Evolutionary conservation across 176 grass and related monocot genomes (phyloP).

Genomic region (Avena eriantha): DNA sequence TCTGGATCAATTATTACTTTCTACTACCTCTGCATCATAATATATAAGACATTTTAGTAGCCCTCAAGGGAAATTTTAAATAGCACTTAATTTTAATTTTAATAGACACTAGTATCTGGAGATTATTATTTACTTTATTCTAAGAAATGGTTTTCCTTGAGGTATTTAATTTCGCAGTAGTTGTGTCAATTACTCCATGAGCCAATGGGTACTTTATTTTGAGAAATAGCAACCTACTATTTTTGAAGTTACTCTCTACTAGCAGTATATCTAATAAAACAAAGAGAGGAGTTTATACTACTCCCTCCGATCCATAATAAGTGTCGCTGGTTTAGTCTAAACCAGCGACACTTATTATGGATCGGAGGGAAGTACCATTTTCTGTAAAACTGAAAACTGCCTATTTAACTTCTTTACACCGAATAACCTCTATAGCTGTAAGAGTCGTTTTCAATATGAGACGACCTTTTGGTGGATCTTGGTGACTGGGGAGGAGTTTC

Average conservation of each 20-base stretch:
- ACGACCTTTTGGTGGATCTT: constrained; percentile 54
- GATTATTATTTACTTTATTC: constrained; percentile 16
- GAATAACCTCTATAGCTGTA: constrained; percentile 15
- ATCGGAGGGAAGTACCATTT: constrained; percentile 5
- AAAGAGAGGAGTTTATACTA: neutral
- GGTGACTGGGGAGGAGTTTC: constrained; percentile 78
- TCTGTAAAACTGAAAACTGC: constrained; percentile 23
- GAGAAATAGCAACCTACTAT: constrained; percentile 21
- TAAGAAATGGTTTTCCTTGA: constrained; percentile 13
- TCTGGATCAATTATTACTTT: constrained; percentile 12
- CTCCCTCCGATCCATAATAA: no score
- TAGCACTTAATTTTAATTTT: neutral
- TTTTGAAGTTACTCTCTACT: neutral
- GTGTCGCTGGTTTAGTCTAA: no score
- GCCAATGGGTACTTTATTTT: neutral
- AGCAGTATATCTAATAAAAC: no score
- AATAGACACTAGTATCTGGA: neutral
- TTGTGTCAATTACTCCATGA: constrained; percentile 12
- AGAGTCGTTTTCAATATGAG: neutral
- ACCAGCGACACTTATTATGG: no score
- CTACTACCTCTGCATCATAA: neutral
- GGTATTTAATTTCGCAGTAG: constrained; percentile 4
- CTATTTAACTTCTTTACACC: constrained; percentile 3
- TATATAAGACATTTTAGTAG: neutral
- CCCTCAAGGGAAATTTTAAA: constrained; percentile 15